Conservation (phyloP, 177 flowering plant species). For the Vitis hybrid region DNA sequence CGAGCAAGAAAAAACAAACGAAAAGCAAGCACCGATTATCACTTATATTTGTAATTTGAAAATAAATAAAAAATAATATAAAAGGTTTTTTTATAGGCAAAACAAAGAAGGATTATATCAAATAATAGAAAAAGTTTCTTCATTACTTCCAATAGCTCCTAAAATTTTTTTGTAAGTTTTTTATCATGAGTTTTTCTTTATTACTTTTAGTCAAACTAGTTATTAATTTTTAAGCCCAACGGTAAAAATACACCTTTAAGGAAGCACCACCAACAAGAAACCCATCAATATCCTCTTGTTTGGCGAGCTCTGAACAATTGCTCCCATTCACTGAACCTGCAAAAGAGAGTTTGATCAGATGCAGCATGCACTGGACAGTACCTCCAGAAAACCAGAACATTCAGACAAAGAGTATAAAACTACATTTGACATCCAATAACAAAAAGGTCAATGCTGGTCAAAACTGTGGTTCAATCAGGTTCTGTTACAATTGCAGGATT, state of each 20-base stretch:
- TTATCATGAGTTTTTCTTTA: neutral
- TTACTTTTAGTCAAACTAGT: neutral
- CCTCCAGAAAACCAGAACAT: neutral
- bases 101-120: too few species aligned
- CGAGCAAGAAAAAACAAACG: accelerated
- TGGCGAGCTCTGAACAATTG: conserved; percentile 91
- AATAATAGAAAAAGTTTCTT: too few species aligned
- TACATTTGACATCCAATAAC: neutral
- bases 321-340: conserved; percentile 92
- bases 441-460: too few species aligned
- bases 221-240: neutral
- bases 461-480: too few species aligned
- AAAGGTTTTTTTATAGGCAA: too few species aligned
- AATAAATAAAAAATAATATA: too few species aligned
- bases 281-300: conserved; percentile 94
- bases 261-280: conserved; percentile 99
- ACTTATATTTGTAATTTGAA: too few species aligned
- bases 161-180: neutral
- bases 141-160: too few species aligned
- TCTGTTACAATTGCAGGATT: too few species aligned
- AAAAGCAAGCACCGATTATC: too few species aligned
- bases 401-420: neutral
- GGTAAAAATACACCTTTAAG: conserved; percentile 59
- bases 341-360: conserved; percentile 6
- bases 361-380: neutral